A percentile compares a stretch with the other conserved stretches of the same genome.
phyloP scores from a whole-genome alignment of 116 monocot species.

The Trichopus zeylanicus region DNA sequence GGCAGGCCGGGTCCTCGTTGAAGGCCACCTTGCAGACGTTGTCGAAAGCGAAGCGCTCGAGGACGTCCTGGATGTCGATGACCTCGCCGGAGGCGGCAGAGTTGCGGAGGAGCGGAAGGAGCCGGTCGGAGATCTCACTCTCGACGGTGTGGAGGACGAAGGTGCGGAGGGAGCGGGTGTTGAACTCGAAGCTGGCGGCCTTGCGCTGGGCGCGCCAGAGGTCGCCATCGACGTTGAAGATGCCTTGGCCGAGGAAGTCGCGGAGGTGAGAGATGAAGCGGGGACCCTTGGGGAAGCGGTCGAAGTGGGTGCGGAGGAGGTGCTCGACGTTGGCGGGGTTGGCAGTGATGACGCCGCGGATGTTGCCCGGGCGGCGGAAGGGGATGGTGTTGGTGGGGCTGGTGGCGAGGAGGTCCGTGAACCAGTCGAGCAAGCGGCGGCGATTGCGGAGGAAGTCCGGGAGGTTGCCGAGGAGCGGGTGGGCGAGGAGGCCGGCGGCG shows the following conservation, averaged over 20 bases:
- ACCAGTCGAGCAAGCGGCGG: conserved; percentile 22
- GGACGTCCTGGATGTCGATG: conserved; percentile 28
- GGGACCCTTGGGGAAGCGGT: conserved; percentile 13
- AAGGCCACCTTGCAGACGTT: conserved; percentile 27
- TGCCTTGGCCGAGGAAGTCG: conserved; percentile 28
- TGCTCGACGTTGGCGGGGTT: conserved; percentile 32
- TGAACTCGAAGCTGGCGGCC: conserved; percentile 32
- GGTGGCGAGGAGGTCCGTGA: conserved; percentile 12
- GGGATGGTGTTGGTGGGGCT: conserved; percentile 17
- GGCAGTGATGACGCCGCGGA: conserved; percentile 18
- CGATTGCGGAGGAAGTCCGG: conserved; percentile 23
- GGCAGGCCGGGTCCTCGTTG: conserved; percentile 13
- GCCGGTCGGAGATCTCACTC: neutral
- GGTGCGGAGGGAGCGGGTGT: conserved; percentile 17
- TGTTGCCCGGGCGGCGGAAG: conserved; percentile 13
- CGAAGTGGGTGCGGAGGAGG: conserved; percentile 9
- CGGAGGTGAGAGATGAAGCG: conserved; percentile 4
- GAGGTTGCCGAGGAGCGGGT: conserved; percentile 9
- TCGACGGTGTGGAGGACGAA: conserved; percentile 8
- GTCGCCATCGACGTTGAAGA: conserved; percentile 31
- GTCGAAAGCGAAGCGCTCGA: conserved; percentile 32
- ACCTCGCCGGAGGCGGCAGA: neutral
- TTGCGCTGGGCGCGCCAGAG: conserved; percentile 23
- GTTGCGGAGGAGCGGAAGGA: neutral
- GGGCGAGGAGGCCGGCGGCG: neutral